These are phyloP conservation scores for Willaertia magna DNA, from an alignment of 208 protist genomes.

Conservation along the genomic window DNA sequence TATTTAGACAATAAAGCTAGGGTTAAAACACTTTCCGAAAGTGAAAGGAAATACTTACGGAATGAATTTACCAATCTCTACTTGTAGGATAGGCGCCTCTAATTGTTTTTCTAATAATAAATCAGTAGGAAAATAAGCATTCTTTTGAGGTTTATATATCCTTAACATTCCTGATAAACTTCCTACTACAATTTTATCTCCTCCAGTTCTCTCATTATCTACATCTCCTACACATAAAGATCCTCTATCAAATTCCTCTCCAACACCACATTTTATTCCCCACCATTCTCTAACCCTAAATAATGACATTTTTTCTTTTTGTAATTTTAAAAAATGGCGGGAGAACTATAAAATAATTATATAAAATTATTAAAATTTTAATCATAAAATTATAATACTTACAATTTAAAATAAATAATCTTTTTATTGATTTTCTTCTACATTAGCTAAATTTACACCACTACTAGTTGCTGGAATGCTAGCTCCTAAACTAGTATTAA, in stretches of 20 bases:
- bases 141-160: constrained; percentile 53
- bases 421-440: too few species aligned
- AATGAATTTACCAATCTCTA: constrained; percentile 52
- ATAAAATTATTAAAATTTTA: too few species aligned
- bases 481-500: background rate
- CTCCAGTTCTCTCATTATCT: constrained; percentile 39
- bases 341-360: too few species aligned
- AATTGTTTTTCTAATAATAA: constrained; percentile 63
- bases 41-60: background rate
- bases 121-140: constrained; percentile 44
- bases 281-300: constrained; percentile 75
- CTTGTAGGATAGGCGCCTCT: constrained; percentile 61
- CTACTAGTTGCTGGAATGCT: too few species aligned
- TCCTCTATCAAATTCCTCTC: constrained; percentile 56
- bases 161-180: constrained; percentile 65
- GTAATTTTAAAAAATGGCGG: background rate
- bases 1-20: background rate
- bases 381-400: too few species aligned
- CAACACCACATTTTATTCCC: constrained; percentile 45
- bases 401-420: too few species aligned
- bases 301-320: constrained; percentile 50
- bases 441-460: too few species aligned
- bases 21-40: background rate
- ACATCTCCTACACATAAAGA: constrained; percentile 51
- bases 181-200: constrained; percentile 54